phyloP scores from a whole-genome alignment of 179 eudicot genomes.

The Patellifolia procumbens region DNA sequence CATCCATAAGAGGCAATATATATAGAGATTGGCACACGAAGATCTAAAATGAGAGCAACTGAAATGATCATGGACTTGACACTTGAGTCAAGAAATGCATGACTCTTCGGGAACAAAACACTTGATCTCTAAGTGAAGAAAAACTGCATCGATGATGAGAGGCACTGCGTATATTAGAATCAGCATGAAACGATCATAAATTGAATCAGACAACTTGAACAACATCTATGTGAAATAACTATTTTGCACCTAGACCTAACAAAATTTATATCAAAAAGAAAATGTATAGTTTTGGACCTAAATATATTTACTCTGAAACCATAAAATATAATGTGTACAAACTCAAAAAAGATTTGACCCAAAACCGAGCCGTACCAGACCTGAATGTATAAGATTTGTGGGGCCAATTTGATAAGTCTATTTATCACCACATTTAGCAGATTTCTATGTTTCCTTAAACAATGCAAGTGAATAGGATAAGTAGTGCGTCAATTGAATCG shows the following conservation, averaged over 20 bases:
- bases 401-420: not conserved
- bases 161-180: not conserved
- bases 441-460: not conserved
- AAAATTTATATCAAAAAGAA: too few relatives aligned
- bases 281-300: too few relatives aligned
- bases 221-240: too few relatives aligned
- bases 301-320: too few relatives aligned
- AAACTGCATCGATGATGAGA: not conserved
- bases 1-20: too few relatives aligned
- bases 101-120: not conserved
- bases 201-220: too few relatives aligned
- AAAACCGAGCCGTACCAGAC: not conserved
- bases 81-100: not conserved
- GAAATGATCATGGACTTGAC: too few relatives aligned
- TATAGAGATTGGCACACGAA: too few relatives aligned
- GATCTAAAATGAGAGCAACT: too few relatives aligned
- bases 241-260: too few relatives aligned
- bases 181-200: not conserved
- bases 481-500: not conserved
- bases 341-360: not conserved
- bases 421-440: slow-evolving; percentile 1
- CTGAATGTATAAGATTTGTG: not conserved
- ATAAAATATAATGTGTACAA: too few relatives aligned
- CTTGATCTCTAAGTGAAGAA: not conserved
- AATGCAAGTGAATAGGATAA: not conserved